A percentile compares a stretch with the other conserved stretches of the same genome.
Conservation (phyloP, 305 asterid genomes). For the Coffea humblotiana region DNA sequence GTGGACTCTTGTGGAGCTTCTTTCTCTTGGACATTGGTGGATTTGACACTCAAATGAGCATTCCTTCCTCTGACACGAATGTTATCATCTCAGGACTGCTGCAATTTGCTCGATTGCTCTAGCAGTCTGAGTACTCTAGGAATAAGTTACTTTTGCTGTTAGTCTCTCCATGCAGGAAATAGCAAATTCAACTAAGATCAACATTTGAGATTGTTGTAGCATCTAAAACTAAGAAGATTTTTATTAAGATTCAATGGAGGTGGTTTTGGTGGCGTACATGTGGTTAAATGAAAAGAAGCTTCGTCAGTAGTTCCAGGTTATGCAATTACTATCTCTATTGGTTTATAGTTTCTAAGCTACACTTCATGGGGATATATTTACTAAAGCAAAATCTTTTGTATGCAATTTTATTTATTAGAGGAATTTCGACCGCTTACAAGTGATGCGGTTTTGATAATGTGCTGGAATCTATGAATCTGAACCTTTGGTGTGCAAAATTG, state of each 20-base stretch:
- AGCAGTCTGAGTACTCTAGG: not conserved
- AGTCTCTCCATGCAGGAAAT: not conserved
- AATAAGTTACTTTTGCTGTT: not conserved
- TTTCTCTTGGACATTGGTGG: not conserved
- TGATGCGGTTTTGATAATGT: not conserved
- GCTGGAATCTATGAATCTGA: constrained; percentile 1
- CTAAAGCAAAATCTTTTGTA: not conserved
- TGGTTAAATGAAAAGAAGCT: not conserved
- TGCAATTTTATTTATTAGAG: not conserved
- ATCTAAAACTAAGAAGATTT: not conserved
- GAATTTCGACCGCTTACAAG: not conserved
- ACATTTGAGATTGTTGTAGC: constrained; percentile 7
- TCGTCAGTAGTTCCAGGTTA: constrained; percentile 8
- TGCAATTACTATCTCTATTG: constrained; percentile 1
- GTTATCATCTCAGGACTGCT: not conserved
- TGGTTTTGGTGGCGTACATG: not conserved
- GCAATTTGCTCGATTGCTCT: not conserved
- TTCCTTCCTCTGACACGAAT: not conserved
- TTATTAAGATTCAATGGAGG: not conserved
- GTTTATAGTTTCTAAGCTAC: not conserved
- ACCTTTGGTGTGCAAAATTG: not conserved
- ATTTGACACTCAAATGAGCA: constrained; percentile 1
- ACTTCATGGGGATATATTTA: not conserved
- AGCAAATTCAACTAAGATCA: not conserved
- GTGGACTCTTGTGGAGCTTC: not conserved